These are phyloP conservation scores for Beverwykella pulmonaria DNA, from an alignment of 495 filamentous ascomycete species.

Conservation along the genomic window DNA sequence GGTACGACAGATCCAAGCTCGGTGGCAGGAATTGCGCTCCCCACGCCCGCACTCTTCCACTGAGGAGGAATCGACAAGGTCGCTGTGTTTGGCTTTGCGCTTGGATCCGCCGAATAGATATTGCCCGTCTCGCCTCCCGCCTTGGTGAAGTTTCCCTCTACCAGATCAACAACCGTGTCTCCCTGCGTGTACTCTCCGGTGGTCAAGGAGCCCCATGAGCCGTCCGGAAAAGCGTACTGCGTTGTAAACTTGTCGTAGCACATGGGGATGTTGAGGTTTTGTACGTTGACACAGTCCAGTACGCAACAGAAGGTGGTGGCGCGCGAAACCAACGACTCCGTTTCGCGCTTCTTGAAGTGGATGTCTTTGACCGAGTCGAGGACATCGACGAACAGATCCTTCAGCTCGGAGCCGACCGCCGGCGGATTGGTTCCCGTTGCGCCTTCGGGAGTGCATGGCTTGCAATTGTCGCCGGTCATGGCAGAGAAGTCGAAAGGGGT, in stretches of 20 bases:
- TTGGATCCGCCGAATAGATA: conserved; percentile 44
- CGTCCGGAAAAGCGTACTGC: conserved; percentile 48
- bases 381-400: conserved; percentile 39
- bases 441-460: conserved; percentile 33
- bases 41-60: conserved; percentile 44
- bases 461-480: not conserved
- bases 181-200: conserved; percentile 43
- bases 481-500: not conserved
- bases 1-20: conserved; percentile 36
- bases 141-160: conserved; percentile 46
- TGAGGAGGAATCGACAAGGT: conserved; percentile 48
- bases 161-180: conserved; percentile 42
- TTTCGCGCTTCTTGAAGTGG: conserved; percentile 32
- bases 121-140: conserved; percentile 42
- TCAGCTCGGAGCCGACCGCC: conserved; percentile 36
- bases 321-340: not conserved
- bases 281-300: conserved; percentile 42
- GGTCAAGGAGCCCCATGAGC: conserved; percentile 46
- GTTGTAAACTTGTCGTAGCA: conserved; percentile 53
- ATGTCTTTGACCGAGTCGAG: conserved; percentile 41
- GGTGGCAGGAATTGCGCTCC: conserved; percentile 44
- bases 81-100: conserved; percentile 46
- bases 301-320: conserved; percentile 35
- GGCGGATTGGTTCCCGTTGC: conserved; percentile 40
- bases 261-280: conserved; percentile 42